Conservation (phyloP, 2,329 filamentous ascomycete species). For the Emmonsia crescens region DNA sequence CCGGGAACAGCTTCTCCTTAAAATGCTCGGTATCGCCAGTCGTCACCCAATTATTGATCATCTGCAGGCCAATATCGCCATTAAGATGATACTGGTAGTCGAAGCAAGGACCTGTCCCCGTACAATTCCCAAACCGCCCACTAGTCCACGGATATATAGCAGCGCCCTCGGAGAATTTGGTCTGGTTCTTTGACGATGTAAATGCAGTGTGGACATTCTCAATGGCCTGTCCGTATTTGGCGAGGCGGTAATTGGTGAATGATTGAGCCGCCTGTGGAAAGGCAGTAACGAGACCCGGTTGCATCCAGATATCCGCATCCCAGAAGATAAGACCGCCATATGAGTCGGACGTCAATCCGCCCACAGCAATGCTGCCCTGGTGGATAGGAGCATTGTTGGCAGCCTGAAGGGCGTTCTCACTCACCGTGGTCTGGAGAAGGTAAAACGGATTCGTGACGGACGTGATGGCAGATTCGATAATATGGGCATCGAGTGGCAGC, state of each 20-base stretch:
- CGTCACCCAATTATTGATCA: constrained; percentile 50
- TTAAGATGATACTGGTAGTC: constrained; percentile 65
- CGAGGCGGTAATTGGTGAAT: constrained; percentile 53
- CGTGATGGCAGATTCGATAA: constrained; percentile 43
- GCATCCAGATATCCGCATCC: constrained; percentile 59
- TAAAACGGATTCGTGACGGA: constrained; percentile 40
- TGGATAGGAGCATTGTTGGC: constrained; percentile 44
- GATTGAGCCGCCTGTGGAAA: constrained; percentile 52
- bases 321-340: constrained; percentile 58
- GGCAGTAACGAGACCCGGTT: constrained; percentile 53
- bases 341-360: constrained; percentile 55
- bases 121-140: constrained; percentile 58
- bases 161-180: constrained; percentile 45
- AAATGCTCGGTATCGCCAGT: constrained; percentile 50
- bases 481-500: constrained; percentile 46
- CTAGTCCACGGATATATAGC: constrained; percentile 60
- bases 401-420: constrained; percentile 42
- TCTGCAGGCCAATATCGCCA: constrained; percentile 54
- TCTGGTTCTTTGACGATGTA: constrained; percentile 49
- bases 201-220: constrained; percentile 48
- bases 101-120: constrained; percentile 52
- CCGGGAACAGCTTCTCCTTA: constrained; percentile 46
- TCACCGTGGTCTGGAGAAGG: constrained; percentile 40
- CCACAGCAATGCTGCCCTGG: constrained; percentile 55
- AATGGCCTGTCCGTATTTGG: constrained; percentile 48